These are phyloP conservation scores for Heterobasidion occidentale DNA, from an alignment of 1,284 basidiomycete species.

Conservation along the genomic window DNA sequence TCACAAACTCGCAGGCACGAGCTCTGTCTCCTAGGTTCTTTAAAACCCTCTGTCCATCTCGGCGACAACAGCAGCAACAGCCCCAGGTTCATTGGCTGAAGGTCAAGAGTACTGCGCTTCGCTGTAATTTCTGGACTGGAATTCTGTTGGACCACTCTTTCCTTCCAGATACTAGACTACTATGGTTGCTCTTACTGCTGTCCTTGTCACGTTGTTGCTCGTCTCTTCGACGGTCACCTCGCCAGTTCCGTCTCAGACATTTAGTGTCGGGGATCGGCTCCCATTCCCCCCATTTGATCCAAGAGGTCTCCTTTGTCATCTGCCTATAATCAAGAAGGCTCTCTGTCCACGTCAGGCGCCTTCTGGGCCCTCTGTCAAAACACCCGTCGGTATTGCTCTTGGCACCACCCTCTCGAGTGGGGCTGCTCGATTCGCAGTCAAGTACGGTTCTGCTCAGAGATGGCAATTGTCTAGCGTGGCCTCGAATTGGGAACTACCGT, in stretches of 20 bases:
- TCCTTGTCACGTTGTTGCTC: slow-evolving; percentile 27
- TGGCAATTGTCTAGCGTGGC: slow-evolving; percentile 50
- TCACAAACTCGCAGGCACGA: slow-evolving; percentile 20
- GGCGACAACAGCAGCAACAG: slow-evolving; percentile 2
- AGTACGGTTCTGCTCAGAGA: slow-evolving; percentile 53
- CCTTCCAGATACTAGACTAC: not conserved
- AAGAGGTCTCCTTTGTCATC: slow-evolving; percentile 32
- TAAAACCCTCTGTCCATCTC: slow-evolving; percentile 14
- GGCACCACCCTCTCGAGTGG: slow-evolving; percentile 42
- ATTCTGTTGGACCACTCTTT: not conserved
- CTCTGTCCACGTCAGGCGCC: slow-evolving; percentile 32
- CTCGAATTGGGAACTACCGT: slow-evolving; percentile 57
- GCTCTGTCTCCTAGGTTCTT: slow-evolving; percentile 13
- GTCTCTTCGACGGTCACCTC: slow-evolving; percentile 22
- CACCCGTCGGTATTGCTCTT: slow-evolving; percentile 45
- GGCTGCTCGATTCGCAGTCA: slow-evolving; percentile 50
- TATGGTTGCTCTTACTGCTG: slow-evolving; percentile 31
- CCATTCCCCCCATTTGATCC: slow-evolving; percentile 18
- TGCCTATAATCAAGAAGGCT: slow-evolving; percentile 29
- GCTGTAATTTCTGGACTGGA: too few species aligned
- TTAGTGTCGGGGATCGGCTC: not conserved
- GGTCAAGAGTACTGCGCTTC: not conserved
- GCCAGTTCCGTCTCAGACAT: slow-evolving; percentile 16
- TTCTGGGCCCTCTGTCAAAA: slow-evolving; percentile 27
- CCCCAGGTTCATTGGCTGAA: not conserved